phyloP scores from a whole-genome alignment of 768 basidiomycete species.

The Punctularia strigosozonata region DNA sequence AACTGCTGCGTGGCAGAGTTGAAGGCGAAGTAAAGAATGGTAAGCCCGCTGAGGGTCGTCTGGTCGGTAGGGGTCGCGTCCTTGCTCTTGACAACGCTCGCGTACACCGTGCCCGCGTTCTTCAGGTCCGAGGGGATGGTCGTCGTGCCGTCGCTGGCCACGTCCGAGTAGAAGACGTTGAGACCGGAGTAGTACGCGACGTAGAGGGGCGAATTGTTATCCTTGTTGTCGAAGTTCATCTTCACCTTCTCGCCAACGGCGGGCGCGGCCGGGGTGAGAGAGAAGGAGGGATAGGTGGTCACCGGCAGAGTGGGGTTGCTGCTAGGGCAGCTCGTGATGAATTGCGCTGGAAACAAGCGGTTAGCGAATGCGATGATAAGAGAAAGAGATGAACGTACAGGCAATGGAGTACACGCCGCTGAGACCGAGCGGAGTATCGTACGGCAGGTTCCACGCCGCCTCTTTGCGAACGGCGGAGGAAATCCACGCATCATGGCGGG shows the following conservation, averaged over 20 bases:
- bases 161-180: constrained; percentile 24
- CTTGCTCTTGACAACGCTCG: constrained; percentile 28
- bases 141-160: constrained; percentile 19
- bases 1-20: no score
- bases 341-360: no score
- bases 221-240: constrained; percentile 13
- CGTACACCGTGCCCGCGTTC: constrained; percentile 42
- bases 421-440: constrained; percentile 26
- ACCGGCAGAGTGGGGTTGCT: constrained; percentile 38
- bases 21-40: constrained; percentile 32
- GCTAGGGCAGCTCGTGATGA: constrained; percentile 42
- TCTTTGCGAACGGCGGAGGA: constrained; percentile 33
- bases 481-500: constrained; percentile 57
- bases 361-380: constrained; percentile 24
- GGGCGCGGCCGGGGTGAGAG: constrained; percentile 15
- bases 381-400: constrained; percentile 27
- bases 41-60: constrained; percentile 45
- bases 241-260: constrained; percentile 17
- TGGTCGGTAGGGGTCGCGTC: constrained; percentile 27
- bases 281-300: constrained; percentile 40
- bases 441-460: constrained; percentile 45
- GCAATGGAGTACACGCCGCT: constrained; percentile 15
- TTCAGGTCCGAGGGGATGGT: constrained; percentile 30
- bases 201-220: constrained; percentile 17
- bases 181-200: constrained; percentile 41